Evolutionary conservation across 2,329 filamentous ascomycete genomes (phyloP), one percentile per base, ranked within the genome.

Genomic region (Fusarium transvaalense): DNA sequence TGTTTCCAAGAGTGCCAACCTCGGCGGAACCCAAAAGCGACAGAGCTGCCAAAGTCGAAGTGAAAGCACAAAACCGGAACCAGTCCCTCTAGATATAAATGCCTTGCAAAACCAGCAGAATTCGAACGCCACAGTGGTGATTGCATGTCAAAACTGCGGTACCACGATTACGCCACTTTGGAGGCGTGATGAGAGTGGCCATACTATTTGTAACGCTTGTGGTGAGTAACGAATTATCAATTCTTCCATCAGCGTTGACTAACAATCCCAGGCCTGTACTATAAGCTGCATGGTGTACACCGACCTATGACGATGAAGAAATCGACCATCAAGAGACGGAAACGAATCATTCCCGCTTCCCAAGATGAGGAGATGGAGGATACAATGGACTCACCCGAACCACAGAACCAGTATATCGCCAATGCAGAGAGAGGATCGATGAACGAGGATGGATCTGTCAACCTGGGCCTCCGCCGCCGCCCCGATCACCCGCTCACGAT

Each of bases 301-400:
- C 88, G 96, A 41, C 96, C 96, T 0, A 93, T 96, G 7, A 93
- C 93, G n/a, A 98, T 99, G 96, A 99, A 98, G 80, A 98, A 97
- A 79, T 92, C 93, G 5, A 92, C 97, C 27, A 99, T 99, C 78
- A 98, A 99, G 80, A 89, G 96, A 66, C 87, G 96, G 64, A 98
- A 98, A 84, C 90, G 96, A 61, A 94, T 98, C 8, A 94, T 98
- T 42, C 94, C 95, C 19, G 93, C 92, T 19, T 82, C 88, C 27
- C 82, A 86, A 48, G 85, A 83, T 73, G 81, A 82, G 32, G 79
- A 84, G 48, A 77, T 81, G 45, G 82, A 84, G 35, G 86, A 89
- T 32, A 82, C 79, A 9, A 80, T 82, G 14, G 82, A 84, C 19
- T 81, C 82, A 5, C 79, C 81, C 19, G 77, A 78, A 35, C 79